These are phyloP conservation scores for Calonectria henricotiae DNA, from an alignment of 2,329 filamentous ascomycete species.

Conservation along the genomic window DNA sequence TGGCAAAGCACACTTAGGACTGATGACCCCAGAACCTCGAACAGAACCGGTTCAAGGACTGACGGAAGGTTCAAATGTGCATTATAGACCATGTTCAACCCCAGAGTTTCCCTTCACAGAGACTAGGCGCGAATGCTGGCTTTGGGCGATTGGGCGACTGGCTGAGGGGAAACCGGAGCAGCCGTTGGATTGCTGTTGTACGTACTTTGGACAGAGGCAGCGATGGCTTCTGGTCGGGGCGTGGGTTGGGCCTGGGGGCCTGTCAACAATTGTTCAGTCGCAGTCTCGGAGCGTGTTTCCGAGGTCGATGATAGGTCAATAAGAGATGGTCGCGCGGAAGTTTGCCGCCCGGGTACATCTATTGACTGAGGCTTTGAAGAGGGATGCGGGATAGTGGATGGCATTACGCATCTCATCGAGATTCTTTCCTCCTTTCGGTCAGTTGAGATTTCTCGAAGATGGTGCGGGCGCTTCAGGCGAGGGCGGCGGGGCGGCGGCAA, in stretches of 20 bases:
- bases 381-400: neutral
- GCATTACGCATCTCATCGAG: conserved; percentile 14
- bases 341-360: conserved; percentile 2
- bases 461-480: conserved; percentile 21
- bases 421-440: neutral
- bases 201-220: neutral
- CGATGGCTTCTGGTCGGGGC: neutral
- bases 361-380: neutral
- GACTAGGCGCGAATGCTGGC: neutral
- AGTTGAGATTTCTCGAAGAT: conserved; percentile 14
- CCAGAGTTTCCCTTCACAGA: neutral
- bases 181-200: conserved; percentile 13
- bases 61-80: neutral
- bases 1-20: neutral
- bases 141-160: neutral
- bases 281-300: neutral
- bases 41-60: neutral
- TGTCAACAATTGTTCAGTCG: neutral
- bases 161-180: neutral
- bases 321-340: conserved; percentile 6
- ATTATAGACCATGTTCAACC: neutral
- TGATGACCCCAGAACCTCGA: neutral
- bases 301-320: neutral
- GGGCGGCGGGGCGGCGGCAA: conserved; percentile 18
- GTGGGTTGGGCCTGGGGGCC: neutral